phyloP scores from a whole-genome alignment of 176 grass and related monocot genomes.

The bread wheat (Triticum aestivum) region DNA sequence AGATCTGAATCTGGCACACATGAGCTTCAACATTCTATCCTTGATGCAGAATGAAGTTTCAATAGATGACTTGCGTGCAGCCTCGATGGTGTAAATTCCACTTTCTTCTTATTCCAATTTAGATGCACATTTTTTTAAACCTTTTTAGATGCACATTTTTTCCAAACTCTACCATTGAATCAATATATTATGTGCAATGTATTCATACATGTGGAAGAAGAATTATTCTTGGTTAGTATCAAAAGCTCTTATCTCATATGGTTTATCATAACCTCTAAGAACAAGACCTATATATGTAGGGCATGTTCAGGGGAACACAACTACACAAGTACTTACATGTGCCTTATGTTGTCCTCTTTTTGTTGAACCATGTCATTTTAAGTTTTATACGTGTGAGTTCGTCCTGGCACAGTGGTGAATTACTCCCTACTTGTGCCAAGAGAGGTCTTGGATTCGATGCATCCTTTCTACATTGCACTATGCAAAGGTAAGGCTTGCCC shows the following conservation, averaged over 20 bases:
- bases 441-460: too few species aligned
- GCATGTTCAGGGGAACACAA: neutral
- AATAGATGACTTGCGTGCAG: neutral
- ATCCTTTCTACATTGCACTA: neutral
- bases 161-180: neutral
- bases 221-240: neutral
- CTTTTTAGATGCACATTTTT: neutral
- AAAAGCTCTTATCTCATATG: neutral
- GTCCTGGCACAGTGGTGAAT: too few species aligned
- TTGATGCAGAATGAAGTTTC: conserved; percentile 1
- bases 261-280: neutral
- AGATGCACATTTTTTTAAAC: neutral
- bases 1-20: neutral
- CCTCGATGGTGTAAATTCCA: neutral
- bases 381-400: too few species aligned
- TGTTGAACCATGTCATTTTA: too few species aligned
- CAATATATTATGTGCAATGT: neutral
- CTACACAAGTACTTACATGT: neutral
- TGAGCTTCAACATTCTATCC: neutral
- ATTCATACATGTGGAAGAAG: neutral
- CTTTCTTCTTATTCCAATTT: neutral
- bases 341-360: too few species aligned
- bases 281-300: neutral
- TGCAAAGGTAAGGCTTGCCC: too few species aligned
- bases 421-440: too few species aligned